Evolutionary conservation across 768 basidiomycete genomes (phyloP), one percentile per base, ranked within the genome.

Genomic region (Leccinum pellstonianum): DNA sequence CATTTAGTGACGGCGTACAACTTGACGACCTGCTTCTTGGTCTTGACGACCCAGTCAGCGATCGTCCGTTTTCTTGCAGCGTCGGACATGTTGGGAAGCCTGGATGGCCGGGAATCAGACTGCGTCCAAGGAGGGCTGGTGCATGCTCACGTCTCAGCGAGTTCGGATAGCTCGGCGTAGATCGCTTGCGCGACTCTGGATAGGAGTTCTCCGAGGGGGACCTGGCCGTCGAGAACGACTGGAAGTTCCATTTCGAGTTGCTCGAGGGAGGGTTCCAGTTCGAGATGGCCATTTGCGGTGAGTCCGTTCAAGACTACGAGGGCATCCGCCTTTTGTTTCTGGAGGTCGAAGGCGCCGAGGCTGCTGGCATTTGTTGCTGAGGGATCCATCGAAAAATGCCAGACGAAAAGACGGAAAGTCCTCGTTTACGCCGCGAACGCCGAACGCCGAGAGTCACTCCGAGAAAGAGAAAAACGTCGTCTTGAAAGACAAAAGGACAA

Each of bases 31-130:
- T 96, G 93, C 67, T 93, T 90, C 75, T 95, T 91, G 5, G 83
- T 91, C 71, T 88, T 86, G n/a, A 93, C 88, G 0, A 93, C 92
- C 84, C 90, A 95, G 64, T 95, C 92, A 3, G 91, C 91, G 33
- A 95, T 76, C 17, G 82, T 85, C 37, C 90, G 85, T 68, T 95
- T 95, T 54, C 93, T 83, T 53, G 86, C 88, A 21, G 75, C 76
- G 66, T 93, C 91, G 14, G 90, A 91, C 87, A 89, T 90, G 68
- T 87, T 87, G 48, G 90, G 91, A 78, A 93, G 83, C 17, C 86
- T 87, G 59, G 19, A 61, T 37, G 46, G 33, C 31, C 10, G 50
- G 48, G 21, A 37, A n/a, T 64, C 31, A 59, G 68, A 43, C 12
- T 7, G 6, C 10, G 23, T 7, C 48, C n/a, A 53, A 49, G 14